Evolutionary conservation across 345 rosid species (phyloP), one percentile per base, ranked within the genome.

Genomic region (Noccaea bulbosa): DNA sequence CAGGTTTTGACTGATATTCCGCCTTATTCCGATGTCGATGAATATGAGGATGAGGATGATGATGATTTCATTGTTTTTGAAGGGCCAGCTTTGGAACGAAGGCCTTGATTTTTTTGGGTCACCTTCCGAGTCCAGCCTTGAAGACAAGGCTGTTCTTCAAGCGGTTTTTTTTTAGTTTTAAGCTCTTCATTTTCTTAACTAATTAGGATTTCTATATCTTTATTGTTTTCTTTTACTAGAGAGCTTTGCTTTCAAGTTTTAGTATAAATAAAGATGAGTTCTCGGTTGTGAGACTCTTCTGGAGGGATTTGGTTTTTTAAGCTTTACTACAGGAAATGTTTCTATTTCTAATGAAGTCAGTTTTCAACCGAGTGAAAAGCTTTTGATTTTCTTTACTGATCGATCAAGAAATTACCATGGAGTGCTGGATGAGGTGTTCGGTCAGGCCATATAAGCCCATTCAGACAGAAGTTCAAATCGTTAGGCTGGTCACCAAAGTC

Each of bases 401-500:
- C 46, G 50, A 59, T 20, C 37, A 62, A 77, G 32, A 68, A 63
- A 35, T 75, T 83, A 94, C 99, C 99, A 30, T 91, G 86, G 73
- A 91, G 49, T 66, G 93, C 92, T 61, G 97, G 99, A 83, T 91
- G 99, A 34, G 92, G 88, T 59, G 93, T 89, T 75, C 99, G 81
- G 81, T 94, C 95, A 9, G 99, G 99, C 99, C 99, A 94, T 41
- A 50, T 73, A 80, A 94, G 78, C 53, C 99, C 99, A 56, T 91
- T 82, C 79, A 94, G 77, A 80, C 99, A 91, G 79, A 94, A 94
- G 83, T 94, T 94, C 78, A 83, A 78, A 82, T 94, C 99, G 81
- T 94, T 94, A 55, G 97, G 97, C 47, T 75, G 72, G 73, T 94
- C 99, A 76, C 97, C 99, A 77, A 88, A 94, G 84, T 91, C 93